Conservation (phyloP, 2,329 filamentous ascomycete genomes). For the Talaromyces sp. region DNA sequence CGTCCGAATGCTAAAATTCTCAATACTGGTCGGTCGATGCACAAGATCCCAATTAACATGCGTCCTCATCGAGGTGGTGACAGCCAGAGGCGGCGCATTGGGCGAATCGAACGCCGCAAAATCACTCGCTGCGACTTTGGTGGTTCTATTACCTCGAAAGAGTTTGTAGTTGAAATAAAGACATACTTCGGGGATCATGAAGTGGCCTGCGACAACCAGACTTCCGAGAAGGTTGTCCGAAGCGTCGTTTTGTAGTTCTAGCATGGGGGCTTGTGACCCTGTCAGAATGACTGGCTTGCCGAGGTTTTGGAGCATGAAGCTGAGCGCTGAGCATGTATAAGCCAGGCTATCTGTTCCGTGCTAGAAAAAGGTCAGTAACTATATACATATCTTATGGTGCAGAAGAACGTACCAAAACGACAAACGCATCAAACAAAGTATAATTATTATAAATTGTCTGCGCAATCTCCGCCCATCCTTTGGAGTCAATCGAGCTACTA, state of each 20-base stretch:
- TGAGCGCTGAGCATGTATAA: slow-evolving; percentile 83
- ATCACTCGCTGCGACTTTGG: slow-evolving; percentile 79
- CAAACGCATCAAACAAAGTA: slow-evolving; percentile 81
- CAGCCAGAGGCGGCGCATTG: slow-evolving; percentile 77
- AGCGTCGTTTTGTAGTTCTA: slow-evolving; percentile 83
- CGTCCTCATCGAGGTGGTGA: slow-evolving; percentile 73
- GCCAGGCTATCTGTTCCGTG: slow-evolving; percentile 87
- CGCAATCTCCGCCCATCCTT: slow-evolving; percentile 81
- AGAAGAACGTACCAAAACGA: slow-evolving; percentile 55
- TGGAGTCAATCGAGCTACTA: slow-evolving; percentile 81
- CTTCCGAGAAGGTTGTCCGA: slow-evolving; percentile 85
- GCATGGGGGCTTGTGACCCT: slow-evolving; percentile 77
- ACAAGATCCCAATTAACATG: slow-evolving; percentile 77
- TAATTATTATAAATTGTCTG: slow-evolving; percentile 77
- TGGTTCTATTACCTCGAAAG: slow-evolving; percentile 81
- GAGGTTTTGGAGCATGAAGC: slow-evolving; percentile 87
- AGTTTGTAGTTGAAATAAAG: slow-evolving; percentile 91
- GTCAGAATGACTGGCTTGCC: slow-evolving; percentile 90
- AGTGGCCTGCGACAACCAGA: slow-evolving; percentile 84
- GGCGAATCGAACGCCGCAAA: slow-evolving; percentile 85
- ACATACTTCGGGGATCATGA: slow-evolving; percentile 87
- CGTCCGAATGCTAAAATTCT: slow-evolving; percentile 67
- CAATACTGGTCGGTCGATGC: slow-evolving; percentile 65
- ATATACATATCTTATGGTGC: background rate
- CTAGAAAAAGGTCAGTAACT: background rate